Evolutionary conservation across 805 yeast species (phyloP).

Genomic region (Ogataea nitratoaversa): DNA sequence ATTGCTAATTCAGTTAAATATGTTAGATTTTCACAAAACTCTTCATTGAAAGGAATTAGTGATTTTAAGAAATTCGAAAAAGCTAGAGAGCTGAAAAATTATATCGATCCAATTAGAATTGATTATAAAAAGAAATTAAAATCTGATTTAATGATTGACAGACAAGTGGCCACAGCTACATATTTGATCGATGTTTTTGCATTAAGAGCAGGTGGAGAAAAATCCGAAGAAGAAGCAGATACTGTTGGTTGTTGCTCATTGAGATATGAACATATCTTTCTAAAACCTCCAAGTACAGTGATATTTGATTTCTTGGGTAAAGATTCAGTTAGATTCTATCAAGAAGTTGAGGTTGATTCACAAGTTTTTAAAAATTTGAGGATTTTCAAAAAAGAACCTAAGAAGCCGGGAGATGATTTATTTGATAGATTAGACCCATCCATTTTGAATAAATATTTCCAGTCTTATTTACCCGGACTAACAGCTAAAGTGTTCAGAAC

Average conservation of each 20-base stretch:
- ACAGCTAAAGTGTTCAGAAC: slow-evolving; percentile 98
- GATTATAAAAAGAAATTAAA: slow-evolving; percentile 72
- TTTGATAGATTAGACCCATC: slow-evolving; percentile 88
- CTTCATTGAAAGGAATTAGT: slow-evolving; percentile 86
- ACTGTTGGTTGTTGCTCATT: slow-evolving; percentile 97
- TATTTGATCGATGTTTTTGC: slow-evolving; percentile 91
- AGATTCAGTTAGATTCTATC: slow-evolving; percentile 87
- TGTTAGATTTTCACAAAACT: slow-evolving; percentile 86
- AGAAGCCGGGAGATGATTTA: slow-evolving; percentile 85
- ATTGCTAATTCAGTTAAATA: slow-evolving; percentile 79
- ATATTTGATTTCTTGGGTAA: slow-evolving; percentile 93
- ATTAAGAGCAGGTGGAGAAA: slow-evolving; percentile 96
- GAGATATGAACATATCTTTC: slow-evolving; percentile 81
- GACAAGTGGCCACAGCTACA: slow-evolving; percentile 93
- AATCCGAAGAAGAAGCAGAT: slow-evolving; percentile 95
- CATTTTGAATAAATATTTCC: slow-evolving; percentile 78
- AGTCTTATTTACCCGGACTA: slow-evolving; percentile 84
- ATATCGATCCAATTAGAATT: slow-evolving; percentile 65
- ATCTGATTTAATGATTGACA: slow-evolving; percentile 71
- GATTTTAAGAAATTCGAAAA: slow-evolving; percentile 91
- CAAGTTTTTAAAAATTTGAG: slow-evolving; percentile 87
- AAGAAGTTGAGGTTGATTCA: slow-evolving; percentile 87
- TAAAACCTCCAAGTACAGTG: slow-evolving; percentile 81
- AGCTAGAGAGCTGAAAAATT: slow-evolving; percentile 76
- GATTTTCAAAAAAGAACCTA: slow-evolving; percentile 85